These are phyloP conservation scores for Alternaria postmessia DNA, from an alignment of 2,329 filamentous ascomycete genomes.

Conservation along the genomic window DNA sequence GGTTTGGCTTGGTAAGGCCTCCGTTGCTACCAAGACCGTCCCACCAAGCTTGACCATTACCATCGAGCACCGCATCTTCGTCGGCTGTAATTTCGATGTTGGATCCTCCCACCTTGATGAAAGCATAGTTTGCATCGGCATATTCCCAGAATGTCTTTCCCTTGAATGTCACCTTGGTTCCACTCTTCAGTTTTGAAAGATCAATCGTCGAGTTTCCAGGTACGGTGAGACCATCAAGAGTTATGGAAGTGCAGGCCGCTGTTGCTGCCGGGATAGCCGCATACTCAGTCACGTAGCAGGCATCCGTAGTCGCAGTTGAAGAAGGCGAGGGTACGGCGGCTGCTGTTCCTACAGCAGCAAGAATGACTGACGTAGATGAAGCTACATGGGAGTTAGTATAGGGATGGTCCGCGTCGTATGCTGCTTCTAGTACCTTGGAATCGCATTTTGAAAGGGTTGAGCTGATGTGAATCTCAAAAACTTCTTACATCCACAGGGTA, in stretches of 20 bases:
- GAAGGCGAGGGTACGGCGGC: conserved; percentile 8
- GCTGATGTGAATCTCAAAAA: not conserved
- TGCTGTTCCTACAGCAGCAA: conserved; percentile 14
- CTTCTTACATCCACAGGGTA: not conserved
- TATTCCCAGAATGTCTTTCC: conserved; percentile 35
- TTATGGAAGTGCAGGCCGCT: conserved; percentile 54
- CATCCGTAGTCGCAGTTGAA: conserved; percentile 10
- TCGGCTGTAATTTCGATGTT: conserved; percentile 54
- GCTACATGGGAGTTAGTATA: conserved; percentile 5
- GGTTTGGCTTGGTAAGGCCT: conserved; percentile 48
- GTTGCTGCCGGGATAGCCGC: conserved; percentile 42
- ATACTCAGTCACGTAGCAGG: conserved; percentile 34
- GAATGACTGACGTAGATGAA: conserved; percentile 13
- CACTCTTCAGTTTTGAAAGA: conserved; percentile 51
- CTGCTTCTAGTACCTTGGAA: not conserved
- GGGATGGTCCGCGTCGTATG: not conserved
- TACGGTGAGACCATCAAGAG: conserved; percentile 50
- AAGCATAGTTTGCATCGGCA: conserved; percentile 49
- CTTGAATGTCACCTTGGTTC: conserved; percentile 54
- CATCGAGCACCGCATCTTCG: conserved; percentile 40
- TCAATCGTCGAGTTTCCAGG: conserved; percentile 52
- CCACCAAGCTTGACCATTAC: conserved; percentile 35
- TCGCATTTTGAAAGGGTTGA: not conserved
- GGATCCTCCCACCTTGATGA: conserved; percentile 47
- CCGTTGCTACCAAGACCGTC: conserved; percentile 56